Evolutionary conservation across 208 protist species (phyloP).

Genomic region (Crithidia fasciculata): DNA sequence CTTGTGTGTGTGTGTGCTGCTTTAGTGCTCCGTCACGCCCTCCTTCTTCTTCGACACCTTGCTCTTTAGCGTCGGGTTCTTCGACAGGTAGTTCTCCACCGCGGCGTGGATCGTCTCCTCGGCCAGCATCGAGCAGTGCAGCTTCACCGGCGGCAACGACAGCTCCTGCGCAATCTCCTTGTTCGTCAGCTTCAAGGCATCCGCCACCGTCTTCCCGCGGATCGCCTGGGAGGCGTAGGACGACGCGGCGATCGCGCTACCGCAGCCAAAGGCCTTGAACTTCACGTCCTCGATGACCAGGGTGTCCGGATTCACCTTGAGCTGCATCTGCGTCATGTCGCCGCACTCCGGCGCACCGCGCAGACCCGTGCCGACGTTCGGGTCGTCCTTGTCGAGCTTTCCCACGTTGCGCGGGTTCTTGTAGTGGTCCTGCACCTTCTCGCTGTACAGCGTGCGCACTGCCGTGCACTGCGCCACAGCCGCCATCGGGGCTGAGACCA

Average conservation of each 20-base stretch:
- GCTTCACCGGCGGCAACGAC: conserved; percentile 99
- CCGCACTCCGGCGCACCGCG: conserved; percentile 99
- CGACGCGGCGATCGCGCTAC: conserved; percentile 98
- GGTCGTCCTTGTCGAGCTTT: conserved; percentile 95
- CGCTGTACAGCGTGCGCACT: conserved; percentile 91
- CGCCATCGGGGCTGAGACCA: conserved; percentile 17
- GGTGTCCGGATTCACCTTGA: conserved; percentile 94
- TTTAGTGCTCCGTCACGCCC: conserved; percentile 19
- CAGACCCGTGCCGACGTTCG: conserved; percentile 98
- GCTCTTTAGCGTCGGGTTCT: conserved; percentile 92
- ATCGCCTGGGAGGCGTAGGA: conserved; percentile 98
- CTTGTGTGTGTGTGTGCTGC: not conserved
- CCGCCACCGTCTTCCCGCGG: conserved; percentile 97
- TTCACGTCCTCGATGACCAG: conserved; percentile 94
- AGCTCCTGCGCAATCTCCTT: conserved; percentile 98
- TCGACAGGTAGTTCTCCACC: conserved; percentile 96
- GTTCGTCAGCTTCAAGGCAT: conserved; percentile 97
- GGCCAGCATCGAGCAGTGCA: conserved; percentile 99
- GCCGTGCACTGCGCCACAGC: conserved; percentile 18
- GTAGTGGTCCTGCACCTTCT: conserved; percentile 99
- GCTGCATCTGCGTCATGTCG: conserved; percentile 99
- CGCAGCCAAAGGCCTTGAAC: conserved; percentile 99
- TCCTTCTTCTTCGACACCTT: conserved; percentile 62
- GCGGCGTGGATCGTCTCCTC: conserved; percentile 99
- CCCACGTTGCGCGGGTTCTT: conserved; percentile 98